Evolutionary conservation across 345 rosid species (phyloP), one percentile per base, ranked within the genome.

Genomic region (Salix dunnii): DNA sequence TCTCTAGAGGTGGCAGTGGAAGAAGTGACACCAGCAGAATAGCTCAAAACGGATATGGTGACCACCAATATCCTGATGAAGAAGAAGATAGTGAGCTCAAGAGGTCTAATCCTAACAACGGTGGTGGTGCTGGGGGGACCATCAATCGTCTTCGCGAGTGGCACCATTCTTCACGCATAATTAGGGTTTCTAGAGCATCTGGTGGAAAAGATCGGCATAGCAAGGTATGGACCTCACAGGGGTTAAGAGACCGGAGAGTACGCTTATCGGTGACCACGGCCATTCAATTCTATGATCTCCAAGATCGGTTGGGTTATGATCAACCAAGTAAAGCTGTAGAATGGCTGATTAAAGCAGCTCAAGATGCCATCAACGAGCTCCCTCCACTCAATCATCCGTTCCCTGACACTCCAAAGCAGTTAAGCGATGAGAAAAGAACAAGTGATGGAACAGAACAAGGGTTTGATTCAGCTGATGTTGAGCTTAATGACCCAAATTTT

Each of bases 191-290:
- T 0, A 81, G 98, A 72, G 94, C 99, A 62, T 91, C 99, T 3
- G 97, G 99, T 55, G 99, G 99, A 3, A 96, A 96, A 85, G 99
- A 96, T 82, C 87, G 99, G 75, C 99, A 96, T 85, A 96, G 99
- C 86, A 96, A 96, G 85, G 98, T 96, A 0, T 92, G 86, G 91
- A 96, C 99, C 23, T 93, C 99, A 0, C 93, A 92, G 78, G 99
- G 99, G 18, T 81, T 89, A 31, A 84, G 97, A 76, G 99, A 96
- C 89, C 80, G 99, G 66, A 83, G 99, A 75, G 98, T 96, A 38
- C 83, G 98, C 79, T 84, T 96, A 74, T 96, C 99, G 5, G 98
- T 93, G 1, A 79, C 92, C 18, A 96, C 99, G 0, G 99, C 99
- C 16, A 89, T 96, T 60, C 97, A 96, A 73, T 96, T 96, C 82